Base-by-base conservation (phyloP, 2,329 filamentous ascomycete species). In the Corinectria fuckeliana region DNA sequence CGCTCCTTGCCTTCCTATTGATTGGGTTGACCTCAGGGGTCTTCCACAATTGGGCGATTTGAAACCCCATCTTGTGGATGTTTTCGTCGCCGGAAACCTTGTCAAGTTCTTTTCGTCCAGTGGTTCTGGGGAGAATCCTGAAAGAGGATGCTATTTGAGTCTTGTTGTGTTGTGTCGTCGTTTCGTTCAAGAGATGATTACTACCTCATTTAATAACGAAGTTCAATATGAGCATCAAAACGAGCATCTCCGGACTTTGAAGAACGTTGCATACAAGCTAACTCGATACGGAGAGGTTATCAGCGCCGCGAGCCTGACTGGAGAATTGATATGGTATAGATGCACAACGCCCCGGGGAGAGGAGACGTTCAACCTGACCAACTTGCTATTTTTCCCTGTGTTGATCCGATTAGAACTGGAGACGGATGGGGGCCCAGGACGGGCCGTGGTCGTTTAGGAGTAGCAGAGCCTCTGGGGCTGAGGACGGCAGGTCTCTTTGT, bases 1-100 rank as follows among this genome's bases (percentile, higher is more conserved):
- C 86, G 0, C 91, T 91, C 60, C 85, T 87, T 53, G 93, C 93
- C 75, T 97, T 97, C 58, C 85, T 83, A 79, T 90, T 97, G 78
- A 92, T 85, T 9, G 92, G 91, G 75, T 96, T 96, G 78, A 96
- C 78, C 73, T 90, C 86, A 38, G 92, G 92, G 64, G 73, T 61
- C 53, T 68, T 72, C 74, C 74, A 76, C 28, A 76, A 56, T 41
- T 67, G 51, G 48, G 69, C 38, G 34, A 74, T 56, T 58, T 65
- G 63, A 55, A 73, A 68, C 34, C 69, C 69, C 73, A 75, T 75
- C 21, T 54, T 66, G 53, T 54, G 51, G 39, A 25, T 36, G 30
- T 23, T 52, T n/a, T 10, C 14, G 21, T 28, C 16, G 25, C 25
- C 20, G n/a, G 36, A 51, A 10, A 41, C 13, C 5, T 14, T 11